These are phyloP conservation scores for Babesia caballi DNA, from an alignment of 169 alveolate species.

Conservation along the genomic window DNA sequence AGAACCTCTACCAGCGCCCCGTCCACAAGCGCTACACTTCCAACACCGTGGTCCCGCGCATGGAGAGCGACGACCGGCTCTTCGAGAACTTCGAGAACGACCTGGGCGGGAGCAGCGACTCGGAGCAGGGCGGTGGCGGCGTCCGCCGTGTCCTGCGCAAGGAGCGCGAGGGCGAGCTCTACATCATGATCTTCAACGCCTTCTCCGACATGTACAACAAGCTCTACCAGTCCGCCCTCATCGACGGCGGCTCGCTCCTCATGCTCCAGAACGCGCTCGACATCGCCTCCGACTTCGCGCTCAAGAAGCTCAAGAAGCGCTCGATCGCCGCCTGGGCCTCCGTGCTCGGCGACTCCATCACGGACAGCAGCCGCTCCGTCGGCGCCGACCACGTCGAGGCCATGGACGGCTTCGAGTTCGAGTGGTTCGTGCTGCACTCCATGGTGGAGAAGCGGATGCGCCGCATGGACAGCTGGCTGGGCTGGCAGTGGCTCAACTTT, in stretches of 20 bases:
- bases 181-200: conserved; percentile 81
- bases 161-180: conserved; percentile 81
- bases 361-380: neutral
- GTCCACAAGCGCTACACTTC: conserved; percentile 2
- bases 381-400: conserved; percentile 12
- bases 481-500: conserved; percentile 26
- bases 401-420: conserved; percentile 65
- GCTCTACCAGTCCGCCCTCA: conserved; percentile 71
- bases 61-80: conserved; percentile 19
- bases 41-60: conserved; percentile 9
- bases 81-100: conserved; percentile 8
- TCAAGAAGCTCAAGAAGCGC: conserved; percentile 74
- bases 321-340: conserved; percentile 76
- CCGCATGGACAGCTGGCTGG: conserved; percentile 23
- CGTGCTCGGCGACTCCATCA: conserved; percentile 35
- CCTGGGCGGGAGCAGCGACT: neutral
- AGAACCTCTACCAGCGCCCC: conserved; percentile 21
- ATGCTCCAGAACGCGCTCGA: conserved; percentile 71
- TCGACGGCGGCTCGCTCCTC: conserved; percentile 79
- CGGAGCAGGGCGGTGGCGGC: neutral
- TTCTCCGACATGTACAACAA: conserved; percentile 77
- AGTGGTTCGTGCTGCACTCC: conserved; percentile 57
- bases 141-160: conserved; percentile 52
- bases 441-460: conserved; percentile 28
- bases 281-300: conserved; percentile 77